phyloP scores from a whole-genome alignment of 495 filamentous ascomycete species.

The Darksidea phi region DNA sequence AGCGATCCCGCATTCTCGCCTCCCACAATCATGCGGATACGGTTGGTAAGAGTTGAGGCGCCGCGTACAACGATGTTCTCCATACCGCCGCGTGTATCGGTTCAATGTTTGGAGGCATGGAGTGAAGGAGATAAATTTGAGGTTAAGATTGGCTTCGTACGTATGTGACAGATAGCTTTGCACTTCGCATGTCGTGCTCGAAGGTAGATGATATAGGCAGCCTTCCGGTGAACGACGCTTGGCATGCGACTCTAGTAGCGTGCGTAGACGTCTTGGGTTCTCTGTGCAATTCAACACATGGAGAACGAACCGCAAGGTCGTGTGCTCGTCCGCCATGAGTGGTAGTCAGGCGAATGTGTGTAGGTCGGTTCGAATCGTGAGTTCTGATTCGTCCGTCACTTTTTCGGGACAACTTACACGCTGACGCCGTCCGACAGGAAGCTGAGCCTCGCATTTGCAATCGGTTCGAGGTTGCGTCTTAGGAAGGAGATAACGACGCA shows the following conservation, averaged over 20 bases:
- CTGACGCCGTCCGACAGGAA: slow-evolving; percentile 2
- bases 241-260: slow-evolving; percentile 3
- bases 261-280: not conserved
- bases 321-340: slow-evolving; percentile 3
- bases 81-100: too few relatives aligned
- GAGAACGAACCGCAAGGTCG: not conserved
- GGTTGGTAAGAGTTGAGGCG: too few relatives aligned
- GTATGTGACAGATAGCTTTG: not conserved
- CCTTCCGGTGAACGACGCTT: slow-evolving; percentile 12
- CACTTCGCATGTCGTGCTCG: not conserved
- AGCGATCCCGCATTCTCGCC: too few relatives aligned
- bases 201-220: too few relatives aligned
- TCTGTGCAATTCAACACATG: not conserved
- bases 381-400: not conserved
- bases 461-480: too few relatives aligned
- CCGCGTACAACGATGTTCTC: too few relatives aligned
- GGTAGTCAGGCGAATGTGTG: not conserved
- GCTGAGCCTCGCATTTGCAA: not conserved
- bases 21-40: too few relatives aligned
- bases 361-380: not conserved
- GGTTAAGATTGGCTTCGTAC: not conserved
- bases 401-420: not conserved
- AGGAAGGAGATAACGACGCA: too few relatives aligned
- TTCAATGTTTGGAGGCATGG: too few relatives aligned
- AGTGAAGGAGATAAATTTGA: too few relatives aligned